Evolutionary conservation across 2,329 filamentous ascomycete species (phyloP), one percentile per base, ranked within the genome.

Genomic region (Xylaria sp.): DNA sequence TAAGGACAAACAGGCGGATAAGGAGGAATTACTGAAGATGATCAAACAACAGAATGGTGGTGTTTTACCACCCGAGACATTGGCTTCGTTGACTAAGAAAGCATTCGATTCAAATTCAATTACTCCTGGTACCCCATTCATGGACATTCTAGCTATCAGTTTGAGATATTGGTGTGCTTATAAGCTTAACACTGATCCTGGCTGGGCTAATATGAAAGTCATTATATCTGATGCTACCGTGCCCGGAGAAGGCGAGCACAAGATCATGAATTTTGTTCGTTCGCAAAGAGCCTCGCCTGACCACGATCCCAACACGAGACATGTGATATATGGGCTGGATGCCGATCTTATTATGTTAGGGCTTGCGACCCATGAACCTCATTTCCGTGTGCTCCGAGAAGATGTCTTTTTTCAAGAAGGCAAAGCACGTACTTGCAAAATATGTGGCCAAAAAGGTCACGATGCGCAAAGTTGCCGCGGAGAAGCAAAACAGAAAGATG

Each of bases 331-430:
- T 75, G 95, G 95, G 52, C 84, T 99, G 69, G 95, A 99, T 81
- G 96, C 95, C 63, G 95, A 99, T 84, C 83, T 99, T 69, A 99
- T 99, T 79, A 99, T 99, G 95, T 83, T 99, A 74, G 95, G 94
- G 63, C 87, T 99, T 70, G 95, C 92, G 25, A 99, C 95, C 15
- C 96, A 99, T 78, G 96, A 99, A 76, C 95, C 96, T 57, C 90
- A 98, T 79, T 99, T 99, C 78, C 90, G 94, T 71, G 93, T 99
- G 52, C 83, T 99, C 52, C 91, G 95, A 78, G 95, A 99, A 78
- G 96, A 99, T 76, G 95, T 99, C 37, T 98, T 98, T 75, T 91
- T 90, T 69, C 92, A 97, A 75, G 92, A 97, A 67, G 88, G 89
- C 63, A 96, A 92, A 77, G 84, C 89, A 53, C 89, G 92, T 66